Evolutionary conservation across 495 filamentous ascomycete genomes (phyloP), one percentile per base, ranked within the genome.

Genomic region (Platismatia glauca): DNA sequence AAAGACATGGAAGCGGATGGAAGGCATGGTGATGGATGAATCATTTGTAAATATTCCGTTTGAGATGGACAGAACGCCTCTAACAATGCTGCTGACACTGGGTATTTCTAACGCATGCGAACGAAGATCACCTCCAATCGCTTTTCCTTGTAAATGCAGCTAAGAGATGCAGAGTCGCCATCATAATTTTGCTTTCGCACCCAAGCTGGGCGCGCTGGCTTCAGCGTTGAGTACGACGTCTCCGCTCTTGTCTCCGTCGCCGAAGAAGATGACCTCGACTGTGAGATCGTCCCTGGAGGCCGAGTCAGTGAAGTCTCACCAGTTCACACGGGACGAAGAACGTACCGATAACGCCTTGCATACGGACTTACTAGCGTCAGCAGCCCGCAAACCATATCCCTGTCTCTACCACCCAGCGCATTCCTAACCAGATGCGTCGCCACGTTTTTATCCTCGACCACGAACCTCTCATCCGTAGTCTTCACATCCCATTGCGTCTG

Each of bases 231-330:
- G 72, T 7, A 86, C 80, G 6, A 98, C 85, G 60, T 87, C 85
- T 27, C 91, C 89, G 9, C 76, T 85, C 24, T 64, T 84, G 62
- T 89, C 82, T 29, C 86, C 83, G 50, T 95, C 82, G 44, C 94
- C 94, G 69, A 98, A 98, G 82, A 98, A 98, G 71, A 98, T 95
- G 48, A 98, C 94, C 75, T 98, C 91, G 33, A 98, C 95, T 0
- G 94, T 98, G 53, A 98, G 78, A 74, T 98, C 94, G 71, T 98
- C 94, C 61, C 89, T 90, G 66, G 20, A 33, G 57, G 55, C 8
- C 24, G 16, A 43, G 50, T 55, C 29, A 22, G n/a, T 35, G 13
- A 15, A 16, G 7, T 18, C 38, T 55, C 27, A 18, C 27, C 3
- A 13, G 11, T 5, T 34, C 20, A 6, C 0, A 9, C 7, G 13